A percentile compares a stretch with the other conserved stretches of the same genome.
These are phyloP conservation scores for Fusarium hostae DNA, from an alignment of 2,329 filamentous ascomycete species.

Conservation along the genomic window DNA sequence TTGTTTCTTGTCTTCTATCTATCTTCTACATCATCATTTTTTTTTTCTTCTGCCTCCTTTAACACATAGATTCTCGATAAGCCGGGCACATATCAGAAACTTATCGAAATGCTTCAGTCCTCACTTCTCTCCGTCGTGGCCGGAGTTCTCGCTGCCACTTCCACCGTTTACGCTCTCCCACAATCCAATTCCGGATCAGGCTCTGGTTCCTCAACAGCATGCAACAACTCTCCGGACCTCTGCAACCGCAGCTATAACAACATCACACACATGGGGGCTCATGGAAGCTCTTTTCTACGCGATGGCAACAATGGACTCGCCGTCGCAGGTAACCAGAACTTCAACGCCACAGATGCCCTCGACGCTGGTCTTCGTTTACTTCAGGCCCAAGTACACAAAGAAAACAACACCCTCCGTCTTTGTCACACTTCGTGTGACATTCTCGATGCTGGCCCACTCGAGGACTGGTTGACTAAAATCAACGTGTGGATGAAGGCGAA, in stretches of 20 bases:
- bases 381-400: conserved; percentile 76
- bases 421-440: conserved; percentile 77
- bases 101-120: conserved; percentile 36
- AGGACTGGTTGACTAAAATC: conserved; percentile 71
- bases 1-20: conserved; percentile 9
- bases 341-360: conserved; percentile 77
- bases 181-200: conserved; percentile 37
- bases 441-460: conserved; percentile 74
- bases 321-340: conserved; percentile 77
- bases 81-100: not conserved
- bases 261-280: conserved; percentile 81
- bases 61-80: not conserved
- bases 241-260: conserved; percentile 78
- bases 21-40: not conserved
- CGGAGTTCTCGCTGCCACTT: conserved; percentile 36
- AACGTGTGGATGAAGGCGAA: conserved; percentile 76
- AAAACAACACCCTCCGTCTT: conserved; percentile 68
- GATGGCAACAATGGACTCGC: conserved; percentile 69
- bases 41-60: not conserved
- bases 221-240: conserved; percentile 83
- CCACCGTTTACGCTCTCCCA: conserved; percentile 42
- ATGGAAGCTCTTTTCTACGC: conserved; percentile 78
- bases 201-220: conserved; percentile 57
- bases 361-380: conserved; percentile 77
- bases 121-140: conserved; percentile 37